Evolutionary conservation across 148 eudicot genomes (phyloP).

Genomic region (Chenopodium berlandieri): DNA sequence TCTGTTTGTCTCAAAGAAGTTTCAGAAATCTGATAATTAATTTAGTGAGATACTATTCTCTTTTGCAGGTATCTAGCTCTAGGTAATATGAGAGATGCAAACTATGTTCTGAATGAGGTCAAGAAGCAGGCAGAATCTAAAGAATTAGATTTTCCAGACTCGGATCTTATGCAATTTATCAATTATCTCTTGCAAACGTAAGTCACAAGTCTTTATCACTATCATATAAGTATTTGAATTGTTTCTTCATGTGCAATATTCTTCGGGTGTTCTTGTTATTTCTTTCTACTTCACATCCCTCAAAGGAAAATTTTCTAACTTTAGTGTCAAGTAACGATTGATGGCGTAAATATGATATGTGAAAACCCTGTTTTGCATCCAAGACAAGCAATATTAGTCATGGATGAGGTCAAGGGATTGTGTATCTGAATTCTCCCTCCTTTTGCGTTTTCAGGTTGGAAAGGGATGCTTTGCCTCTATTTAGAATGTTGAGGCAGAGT

Average conservation of each 20-base stretch:
- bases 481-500: slow-evolving; percentile 72
- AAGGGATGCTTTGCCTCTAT: slow-evolving; percentile 95
- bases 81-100: slow-evolving; percentile 89
- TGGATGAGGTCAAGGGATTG: background rate
- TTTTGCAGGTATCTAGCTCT: slow-evolving; percentile 66
- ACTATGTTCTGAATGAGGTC: slow-evolving; percentile 72
- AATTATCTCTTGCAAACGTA: slow-evolving; percentile 79
- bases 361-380: background rate
- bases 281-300: background rate
- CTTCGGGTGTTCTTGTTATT: background rate
- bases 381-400: background rate
- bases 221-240: background rate
- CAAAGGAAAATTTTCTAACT: background rate
- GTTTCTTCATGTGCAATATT: background rate
- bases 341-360: background rate
- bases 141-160: slow-evolving; percentile 58
- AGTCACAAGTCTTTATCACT: slow-evolving; percentile 26
- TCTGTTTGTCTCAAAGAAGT: background rate
- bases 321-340: background rate
- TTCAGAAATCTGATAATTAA: background rate
- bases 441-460: slow-evolving; percentile 55
- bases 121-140: slow-evolving; percentile 49
- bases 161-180: slow-evolving; percentile 70
- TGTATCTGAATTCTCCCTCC: slow-evolving; percentile 1
- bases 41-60: background rate